These are phyloP conservation scores for Nicotiana tabacum DNA, from an alignment of 257 asterid genomes.

Conservation along the genomic window DNA sequence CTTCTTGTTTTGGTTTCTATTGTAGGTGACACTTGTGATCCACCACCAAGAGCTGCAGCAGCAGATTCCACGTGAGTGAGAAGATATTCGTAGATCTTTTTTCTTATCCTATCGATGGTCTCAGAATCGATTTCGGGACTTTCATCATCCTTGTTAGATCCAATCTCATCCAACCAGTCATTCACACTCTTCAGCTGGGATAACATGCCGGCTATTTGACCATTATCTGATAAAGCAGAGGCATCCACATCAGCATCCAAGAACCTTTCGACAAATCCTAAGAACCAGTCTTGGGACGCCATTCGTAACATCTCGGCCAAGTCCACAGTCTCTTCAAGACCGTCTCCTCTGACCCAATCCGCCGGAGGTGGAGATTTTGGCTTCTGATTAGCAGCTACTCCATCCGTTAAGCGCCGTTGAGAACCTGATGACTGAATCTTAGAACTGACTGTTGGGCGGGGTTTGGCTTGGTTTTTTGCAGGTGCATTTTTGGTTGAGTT, in stretches of 20 bases:
- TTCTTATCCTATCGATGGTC: conserved; percentile 77
- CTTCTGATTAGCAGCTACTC: conserved; percentile 34
- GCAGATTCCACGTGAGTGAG: conserved; percentile 96
- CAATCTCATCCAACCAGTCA: conserved; percentile 89
- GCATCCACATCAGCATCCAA: conserved; percentile 82
- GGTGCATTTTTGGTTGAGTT: conserved; percentile 47
- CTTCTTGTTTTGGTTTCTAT: conserved; percentile 49
- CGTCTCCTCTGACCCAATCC: conserved; percentile 91
- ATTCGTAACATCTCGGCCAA: conserved; percentile 59
- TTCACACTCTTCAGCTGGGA: conserved; percentile 93
- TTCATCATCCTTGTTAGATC: conserved; percentile 59
- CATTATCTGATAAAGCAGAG: conserved; percentile 70
- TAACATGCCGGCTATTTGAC: conserved; percentile 92
- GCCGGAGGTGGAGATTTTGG: conserved; percentile 41
- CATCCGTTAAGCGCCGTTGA: conserved; percentile 46
- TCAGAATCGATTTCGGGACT: conserved; percentile 47
- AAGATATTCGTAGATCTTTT: conserved; percentile 93
- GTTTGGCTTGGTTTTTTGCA: conserved; percentile 37
- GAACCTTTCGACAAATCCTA: conserved; percentile 86
- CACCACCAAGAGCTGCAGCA: conserved; percentile 88
- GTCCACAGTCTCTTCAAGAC: conserved; percentile 78
- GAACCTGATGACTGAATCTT: conserved; percentile 40
- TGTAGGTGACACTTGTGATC: conserved; percentile 40
- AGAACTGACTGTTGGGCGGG: conserved; percentile 42
- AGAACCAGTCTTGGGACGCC: conserved; percentile 94